phyloP scores from a whole-genome alignment of 2,329 filamentous ascomycete species.

The Sclerotinia spermophila region DNA sequence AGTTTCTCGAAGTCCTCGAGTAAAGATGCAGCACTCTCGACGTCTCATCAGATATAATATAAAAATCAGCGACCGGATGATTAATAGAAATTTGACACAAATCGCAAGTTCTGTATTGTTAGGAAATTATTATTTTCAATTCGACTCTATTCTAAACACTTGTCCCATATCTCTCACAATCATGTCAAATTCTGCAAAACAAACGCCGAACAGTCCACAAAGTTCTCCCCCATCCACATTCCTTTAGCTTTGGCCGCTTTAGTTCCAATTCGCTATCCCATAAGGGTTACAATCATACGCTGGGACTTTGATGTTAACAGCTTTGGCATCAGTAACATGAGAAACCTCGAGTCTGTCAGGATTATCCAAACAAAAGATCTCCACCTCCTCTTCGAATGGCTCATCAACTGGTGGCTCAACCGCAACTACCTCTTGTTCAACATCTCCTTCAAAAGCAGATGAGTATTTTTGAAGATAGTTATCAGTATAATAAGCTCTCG shows the following conservation, averaged over 20 bases:
- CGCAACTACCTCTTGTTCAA: no score
- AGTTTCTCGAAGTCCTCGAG: no score
- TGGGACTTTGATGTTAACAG: background rate
- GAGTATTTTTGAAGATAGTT: background rate
- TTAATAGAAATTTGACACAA: background rate
- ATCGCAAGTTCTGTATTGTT: background rate
- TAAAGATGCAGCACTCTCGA: background rate
- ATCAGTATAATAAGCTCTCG: background rate
- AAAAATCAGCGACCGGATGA: no score
- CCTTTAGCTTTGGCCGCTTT: background rate
- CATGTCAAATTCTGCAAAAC: background rate
- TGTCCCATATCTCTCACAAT: background rate
- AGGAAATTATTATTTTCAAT: background rate
- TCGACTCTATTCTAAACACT: background rate
- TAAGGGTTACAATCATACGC: background rate
- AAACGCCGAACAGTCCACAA: background rate
- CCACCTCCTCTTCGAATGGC: background rate
- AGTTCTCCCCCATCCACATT: background rate
- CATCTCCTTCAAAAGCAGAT: background rate
- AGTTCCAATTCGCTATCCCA: background rate
- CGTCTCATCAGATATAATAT: background rate
- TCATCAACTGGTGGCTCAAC: background rate
- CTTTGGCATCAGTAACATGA: background rate
- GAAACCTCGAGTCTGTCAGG: background rate
- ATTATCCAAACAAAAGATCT: background rate